phyloP scores from a whole-genome alignment of 441 rosid species.

The Metrosideros polymorpha region DNA sequence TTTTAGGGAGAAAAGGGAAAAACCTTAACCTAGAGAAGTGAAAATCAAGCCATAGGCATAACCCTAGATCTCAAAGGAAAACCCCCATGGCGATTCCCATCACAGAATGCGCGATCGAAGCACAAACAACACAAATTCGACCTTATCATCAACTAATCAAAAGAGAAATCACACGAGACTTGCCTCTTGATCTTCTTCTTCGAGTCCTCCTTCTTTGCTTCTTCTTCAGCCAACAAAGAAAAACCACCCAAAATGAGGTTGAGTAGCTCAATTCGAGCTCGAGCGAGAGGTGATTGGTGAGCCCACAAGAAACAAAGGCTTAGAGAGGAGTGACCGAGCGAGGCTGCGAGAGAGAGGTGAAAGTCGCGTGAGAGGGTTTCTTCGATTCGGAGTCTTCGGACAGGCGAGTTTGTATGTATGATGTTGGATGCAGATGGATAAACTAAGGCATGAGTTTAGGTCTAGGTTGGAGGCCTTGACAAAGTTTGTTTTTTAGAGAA shows the following conservation, averaged over 20 bases:
- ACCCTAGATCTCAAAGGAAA: background rate
- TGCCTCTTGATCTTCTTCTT: background rate
- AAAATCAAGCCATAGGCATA: background rate
- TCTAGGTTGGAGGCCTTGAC: conserved; percentile 83
- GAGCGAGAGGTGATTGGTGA: too few relatives aligned
- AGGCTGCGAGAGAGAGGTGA: too few relatives aligned
- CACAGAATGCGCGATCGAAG: background rate
- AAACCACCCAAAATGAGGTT: too few relatives aligned
- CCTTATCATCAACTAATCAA: background rate
- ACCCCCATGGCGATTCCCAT: background rate
- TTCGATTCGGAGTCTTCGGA: too few relatives aligned
- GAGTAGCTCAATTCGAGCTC: too few relatives aligned
- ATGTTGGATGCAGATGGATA: too few relatives aligned
- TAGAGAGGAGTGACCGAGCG: too few relatives aligned
- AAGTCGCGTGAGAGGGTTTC: too few relatives aligned
- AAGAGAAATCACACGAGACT: rapidly evolving
- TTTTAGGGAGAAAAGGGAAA: too few relatives aligned
- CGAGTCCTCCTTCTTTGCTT: background rate
- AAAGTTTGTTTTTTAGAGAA: conserved; percentile 90
- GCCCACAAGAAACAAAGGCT: too few relatives aligned
- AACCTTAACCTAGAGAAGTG: background rate
- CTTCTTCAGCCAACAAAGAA: too few relatives aligned
- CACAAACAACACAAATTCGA: background rate
- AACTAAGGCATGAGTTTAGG: conserved; percentile 75
- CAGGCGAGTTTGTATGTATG: conserved; percentile 7